Evolutionary conservation across 2,329 filamentous ascomycete genomes (phyloP).

Genomic region (Nemania bipapillata): DNA sequence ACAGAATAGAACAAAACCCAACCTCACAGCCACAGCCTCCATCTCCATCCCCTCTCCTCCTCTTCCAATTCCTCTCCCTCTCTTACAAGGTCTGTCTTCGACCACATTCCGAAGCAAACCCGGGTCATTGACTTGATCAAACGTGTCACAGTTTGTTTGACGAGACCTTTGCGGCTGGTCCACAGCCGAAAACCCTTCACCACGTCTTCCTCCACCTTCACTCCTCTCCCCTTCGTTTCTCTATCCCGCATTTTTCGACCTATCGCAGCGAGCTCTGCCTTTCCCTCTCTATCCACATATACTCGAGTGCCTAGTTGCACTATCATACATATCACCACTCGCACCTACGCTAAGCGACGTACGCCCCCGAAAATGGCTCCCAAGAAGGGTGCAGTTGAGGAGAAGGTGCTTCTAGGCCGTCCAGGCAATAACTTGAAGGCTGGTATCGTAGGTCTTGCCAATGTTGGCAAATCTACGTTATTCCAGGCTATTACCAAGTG

Average conservation of each 20-base stretch:
- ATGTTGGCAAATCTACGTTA: constrained; percentile 98
- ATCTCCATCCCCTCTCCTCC: neutral
- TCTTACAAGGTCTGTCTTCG: constrained; percentile 39
- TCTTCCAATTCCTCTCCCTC: neutral
- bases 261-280: constrained; percentile 75
- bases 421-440: constrained; percentile 99
- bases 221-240: constrained; percentile 65
- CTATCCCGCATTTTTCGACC: constrained; percentile 59
- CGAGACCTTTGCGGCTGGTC: constrained; percentile 52
- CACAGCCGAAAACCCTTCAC: constrained; percentile 55
- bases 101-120: constrained; percentile 33
- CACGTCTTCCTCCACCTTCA: constrained; percentile 58
- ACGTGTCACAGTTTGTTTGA: constrained; percentile 25
- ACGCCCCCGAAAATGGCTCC: constrained; percentile 81
- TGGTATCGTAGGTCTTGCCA: constrained; percentile 99
- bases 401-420: constrained; percentile 95
- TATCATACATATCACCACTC: constrained; percentile 59
- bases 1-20: constrained; percentile 16
- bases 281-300: constrained; percentile 56
- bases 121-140: constrained; percentile 44
- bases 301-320: constrained; percentile 61
- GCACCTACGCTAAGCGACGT: constrained; percentile 70
- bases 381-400: constrained; percentile 90
- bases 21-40: constrained; percentile 1
- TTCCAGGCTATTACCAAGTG: constrained; percentile 99